Base-by-base conservation (phyloP, 2,329 filamentous ascomycete species). In the Fusarium sp. region DNA sequence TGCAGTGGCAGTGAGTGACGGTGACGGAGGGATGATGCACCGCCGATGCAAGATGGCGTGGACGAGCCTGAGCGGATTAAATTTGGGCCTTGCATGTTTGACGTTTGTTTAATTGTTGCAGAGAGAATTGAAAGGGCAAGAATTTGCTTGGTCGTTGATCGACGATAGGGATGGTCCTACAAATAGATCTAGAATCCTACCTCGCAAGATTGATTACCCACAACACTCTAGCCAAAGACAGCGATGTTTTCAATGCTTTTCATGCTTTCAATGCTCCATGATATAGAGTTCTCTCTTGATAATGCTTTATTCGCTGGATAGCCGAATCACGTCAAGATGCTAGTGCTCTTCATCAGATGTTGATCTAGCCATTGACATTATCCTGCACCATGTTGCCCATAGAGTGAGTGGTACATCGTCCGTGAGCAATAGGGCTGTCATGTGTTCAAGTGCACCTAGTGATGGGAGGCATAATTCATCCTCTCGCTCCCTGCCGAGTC, bases 41-140 rank as follows among this genome's bases (percentile, higher is more conserved):
- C 22, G 22, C 20, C 40, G 58, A 45, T 47, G 71, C 71, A 71
- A 10, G 56, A 54, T 71, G 65, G 64, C 64, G 59, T 71, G 68
- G 43, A 35, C 69, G 45, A 35, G 54, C 63, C 45, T 68, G 33
- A 52, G 45, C 50, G 54, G 63, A 52, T 43, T 32, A 37, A 43
- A 67, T 37, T 37, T n/a, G 54, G 33, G 66, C 27, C 47, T 54
- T 32, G 47, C 47, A 54, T 54, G 47, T 54, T 58, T 57, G 52
- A 57, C 32, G 33, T 40, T 15, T 52, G 47, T 54, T 54, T 32
- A 20, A 54, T 54, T 60, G 56, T 15, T 40, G 15, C 57, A 27
- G 25, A 11, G 20, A 8, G 10, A 25, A 57, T 37, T 37, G 17
- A 25, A 25, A 58, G 56, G 15, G 20, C 15, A 37, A 12, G 56